A percentile compares a stretch with the other conserved stretches of the same genome.
These are phyloP conservation scores for Ogataea neopini DNA, from an alignment of 805 yeast species.

Conservation along the genomic window DNA sequence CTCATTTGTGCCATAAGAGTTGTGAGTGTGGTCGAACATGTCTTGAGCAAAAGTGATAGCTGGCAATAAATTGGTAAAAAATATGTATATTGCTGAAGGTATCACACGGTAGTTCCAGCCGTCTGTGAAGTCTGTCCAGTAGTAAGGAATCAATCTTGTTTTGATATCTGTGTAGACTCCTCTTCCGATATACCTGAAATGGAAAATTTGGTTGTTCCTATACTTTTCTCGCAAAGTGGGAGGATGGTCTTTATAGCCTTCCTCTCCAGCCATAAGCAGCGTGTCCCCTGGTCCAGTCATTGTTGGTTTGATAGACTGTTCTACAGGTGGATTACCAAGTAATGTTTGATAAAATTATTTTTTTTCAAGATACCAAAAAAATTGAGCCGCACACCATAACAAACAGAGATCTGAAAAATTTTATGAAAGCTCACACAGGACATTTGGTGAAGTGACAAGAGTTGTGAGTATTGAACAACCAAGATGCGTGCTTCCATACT, in stretches of 20 bases:
- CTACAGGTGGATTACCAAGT: too few species aligned
- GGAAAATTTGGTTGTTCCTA: slow-evolving; percentile 22
- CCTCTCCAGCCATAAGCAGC: too few species aligned
- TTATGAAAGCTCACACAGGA: background rate
- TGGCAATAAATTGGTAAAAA: slow-evolving; percentile 87
- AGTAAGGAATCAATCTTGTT: slow-evolving; percentile 58
- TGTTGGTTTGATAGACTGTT: too few species aligned
- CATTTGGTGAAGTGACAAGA: background rate
- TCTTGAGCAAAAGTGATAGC: slow-evolving; percentile 97
- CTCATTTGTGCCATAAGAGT: slow-evolving; percentile 90
- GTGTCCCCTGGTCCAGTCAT: too few species aligned
- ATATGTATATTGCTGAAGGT: slow-evolving; percentile 80
- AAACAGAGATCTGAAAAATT: background rate
- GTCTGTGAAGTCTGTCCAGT: slow-evolving; percentile 77
- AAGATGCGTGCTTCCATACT: background rate
- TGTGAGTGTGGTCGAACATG: slow-evolving; percentile 88
- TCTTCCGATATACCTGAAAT: slow-evolving; percentile 36
- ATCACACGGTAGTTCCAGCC: slow-evolving; percentile 83
- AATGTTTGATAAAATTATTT: too few species aligned
- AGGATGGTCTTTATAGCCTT: background rate
- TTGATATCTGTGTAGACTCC: slow-evolving; percentile 58
- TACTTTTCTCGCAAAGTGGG: slow-evolving; percentile 6
- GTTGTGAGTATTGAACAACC: background rate
- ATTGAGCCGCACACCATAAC: background rate
- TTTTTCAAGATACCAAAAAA: too few species aligned